Evolutionary conservation across 768 basidiomycete genomes (phyloP), one percentile per base, ranked within the genome.

Genomic region (Cyclocybe cylindracea): DNA sequence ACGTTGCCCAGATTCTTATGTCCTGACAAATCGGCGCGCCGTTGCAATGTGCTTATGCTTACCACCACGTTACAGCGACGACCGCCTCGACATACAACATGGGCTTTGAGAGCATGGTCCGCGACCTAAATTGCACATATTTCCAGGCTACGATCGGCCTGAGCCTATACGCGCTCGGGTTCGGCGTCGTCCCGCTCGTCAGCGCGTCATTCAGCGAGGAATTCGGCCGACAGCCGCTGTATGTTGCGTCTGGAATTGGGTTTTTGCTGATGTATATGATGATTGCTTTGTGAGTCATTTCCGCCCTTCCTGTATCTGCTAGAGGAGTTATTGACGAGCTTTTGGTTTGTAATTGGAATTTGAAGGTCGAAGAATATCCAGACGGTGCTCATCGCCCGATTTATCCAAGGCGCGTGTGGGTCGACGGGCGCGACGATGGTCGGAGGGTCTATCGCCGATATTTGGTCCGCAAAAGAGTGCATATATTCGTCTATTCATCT

Each of bases 401-500:
- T 88, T 54, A 61, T 90, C 1, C 76, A 81, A 50, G 87, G 87
- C 7, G 78, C 78, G 0, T 85, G 83, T 61, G 86, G 82, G 6
- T 87, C 86, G 8, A 87, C 86, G 0, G 84, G 82, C 31, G 77
- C 86, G 0, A 85, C 85, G 0, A 84, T 89, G 76, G 87, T 89
- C 14, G 85, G 85, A 16, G 87, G 87, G n/a, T 86, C 83, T 2
- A 78, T 87, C 19, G 80, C 84, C 38, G 87, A 89, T 62, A 82
- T 89, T 13, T 89, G 86, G 84, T 63, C 65, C 3, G 72, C 85
- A 3, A 70, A 76, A 57, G 80, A 87, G 85, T 87, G 55, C 56
- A 76, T 59, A n/a, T 39, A 36, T 35, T 29, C 36, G 4, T 37
- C 19, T 13, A 9, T 2, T 43, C 50, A 10, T 32, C 50, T 7